Evolutionary conservation across 768 basidiomycete genomes (phyloP).

Genomic region (Boletus reticulatus): DNA sequence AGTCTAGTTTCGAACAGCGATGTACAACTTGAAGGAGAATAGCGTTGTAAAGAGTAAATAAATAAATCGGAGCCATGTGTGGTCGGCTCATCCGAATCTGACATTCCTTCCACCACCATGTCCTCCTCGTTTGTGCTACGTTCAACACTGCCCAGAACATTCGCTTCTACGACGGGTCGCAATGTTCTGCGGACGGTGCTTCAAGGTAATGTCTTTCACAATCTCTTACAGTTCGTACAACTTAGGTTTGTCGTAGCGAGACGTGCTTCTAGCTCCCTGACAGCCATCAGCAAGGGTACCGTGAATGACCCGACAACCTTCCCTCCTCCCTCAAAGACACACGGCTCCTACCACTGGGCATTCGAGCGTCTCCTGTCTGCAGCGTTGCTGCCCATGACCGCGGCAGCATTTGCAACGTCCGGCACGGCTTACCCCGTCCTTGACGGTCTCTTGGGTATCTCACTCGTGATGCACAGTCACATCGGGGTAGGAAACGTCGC

Average conservation of each 20-base stretch:
- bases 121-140: constrained; percentile 48
- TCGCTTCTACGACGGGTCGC: constrained; percentile 38
- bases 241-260: constrained; percentile 32
- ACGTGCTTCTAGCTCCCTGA: constrained; percentile 35
- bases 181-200: constrained; percentile 36
- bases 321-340: constrained; percentile 73
- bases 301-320: constrained; percentile 95
- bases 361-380: constrained; percentile 94
- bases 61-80: not conserved
- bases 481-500: constrained; percentile 64
- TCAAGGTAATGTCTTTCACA: constrained; percentile 27
- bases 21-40: too few relatives aligned
- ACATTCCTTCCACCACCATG: constrained; percentile 33
- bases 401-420: constrained; percentile 79
- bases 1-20: too few relatives aligned
- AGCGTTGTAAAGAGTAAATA: too few relatives aligned
- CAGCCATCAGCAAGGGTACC: constrained; percentile 86
- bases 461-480: constrained; percentile 91
- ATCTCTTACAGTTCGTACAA: not conserved
- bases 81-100: not conserved
- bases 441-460: constrained; percentile 86
- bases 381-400: constrained; percentile 83
- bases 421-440: constrained; percentile 77
- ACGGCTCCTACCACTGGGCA: constrained; percentile 90
- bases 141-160: constrained; percentile 44